phyloP scores from a whole-genome alignment of 768 basidiomycete genomes.

The Lanmaoa rubissima region DNA sequence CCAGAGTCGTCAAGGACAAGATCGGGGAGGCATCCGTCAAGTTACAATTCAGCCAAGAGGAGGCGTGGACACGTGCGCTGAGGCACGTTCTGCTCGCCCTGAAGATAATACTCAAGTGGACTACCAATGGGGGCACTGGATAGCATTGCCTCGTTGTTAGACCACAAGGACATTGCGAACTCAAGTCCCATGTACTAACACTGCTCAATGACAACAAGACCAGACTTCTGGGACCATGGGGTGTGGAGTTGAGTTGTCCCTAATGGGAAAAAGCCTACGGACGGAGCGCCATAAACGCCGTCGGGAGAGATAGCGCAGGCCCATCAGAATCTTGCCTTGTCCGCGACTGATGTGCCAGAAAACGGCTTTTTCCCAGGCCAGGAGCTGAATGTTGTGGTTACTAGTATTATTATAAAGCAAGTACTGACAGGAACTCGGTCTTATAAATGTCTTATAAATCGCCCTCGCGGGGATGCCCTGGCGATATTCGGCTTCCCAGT shows the following conservation, averaged over 20 bases:
- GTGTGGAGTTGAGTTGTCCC: neutral
- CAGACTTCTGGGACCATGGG: too few species aligned
- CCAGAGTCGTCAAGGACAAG: conserved; percentile 86
- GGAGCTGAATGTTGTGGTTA: too few species aligned
- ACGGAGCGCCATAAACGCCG: neutral
- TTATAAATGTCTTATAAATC: too few species aligned
- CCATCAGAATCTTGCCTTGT: neutral
- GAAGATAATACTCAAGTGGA: conserved; percentile 86
- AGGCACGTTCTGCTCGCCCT: conserved; percentile 87
- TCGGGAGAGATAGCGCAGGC: too few species aligned
- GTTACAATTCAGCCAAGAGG: conserved; percentile 92
- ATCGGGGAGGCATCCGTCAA: conserved; percentile 96
- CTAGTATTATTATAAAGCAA: too few species aligned
- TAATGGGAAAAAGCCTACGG: neutral
- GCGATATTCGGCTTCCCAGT: too few species aligned
- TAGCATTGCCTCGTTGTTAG: neutral
- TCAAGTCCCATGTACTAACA: too few species aligned
- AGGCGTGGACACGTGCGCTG: conserved; percentile 92
- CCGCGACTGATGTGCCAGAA: neutral
- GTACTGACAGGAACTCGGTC: too few species aligned
- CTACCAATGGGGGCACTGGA: conserved; percentile 71
- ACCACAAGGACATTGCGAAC: too few species aligned
- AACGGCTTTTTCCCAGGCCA: too few species aligned
- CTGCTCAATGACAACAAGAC: too few species aligned
- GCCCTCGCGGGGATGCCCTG: too few species aligned